Percentiles rank a stretch among this genome's conserved stretches.
These are phyloP conservation scores for Cytospora piceicola DNA, from an alignment of 2,329 filamentous ascomycete species.

Conservation along the genomic window DNA sequence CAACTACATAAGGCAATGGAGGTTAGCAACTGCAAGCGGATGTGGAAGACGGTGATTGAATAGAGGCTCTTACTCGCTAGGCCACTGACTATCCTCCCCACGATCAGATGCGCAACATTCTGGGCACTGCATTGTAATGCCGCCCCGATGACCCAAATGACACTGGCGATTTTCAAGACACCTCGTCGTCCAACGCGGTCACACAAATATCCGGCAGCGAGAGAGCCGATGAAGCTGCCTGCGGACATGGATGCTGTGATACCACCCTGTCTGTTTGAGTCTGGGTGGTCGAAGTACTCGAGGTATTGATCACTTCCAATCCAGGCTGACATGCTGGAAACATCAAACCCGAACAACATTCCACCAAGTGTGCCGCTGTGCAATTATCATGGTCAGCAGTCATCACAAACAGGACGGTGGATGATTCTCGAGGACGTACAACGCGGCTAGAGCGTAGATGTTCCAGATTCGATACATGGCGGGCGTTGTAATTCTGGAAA, in stretches of 20 bases:
- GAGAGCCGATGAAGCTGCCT: conserved; percentile 67
- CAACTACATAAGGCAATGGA: conserved; percentile 54
- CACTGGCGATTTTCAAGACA: conserved; percentile 53
- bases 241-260: conserved; percentile 77
- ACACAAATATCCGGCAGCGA: conserved; percentile 55
- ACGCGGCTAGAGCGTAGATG: conserved; percentile 26
- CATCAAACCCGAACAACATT: conserved; percentile 78
- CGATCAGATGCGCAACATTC: conserved; percentile 72
- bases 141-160: conserved; percentile 47
- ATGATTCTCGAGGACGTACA: neutral
- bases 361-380: conserved; percentile 54
- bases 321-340: conserved; percentile 72
- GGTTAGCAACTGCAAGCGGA: neutral
- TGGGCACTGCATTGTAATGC: conserved; percentile 38
- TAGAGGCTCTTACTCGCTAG: conserved; percentile 40
- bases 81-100: conserved; percentile 72
- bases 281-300: conserved; percentile 26
- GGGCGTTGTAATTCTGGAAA: conserved; percentile 1
- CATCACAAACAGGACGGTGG: neutral
- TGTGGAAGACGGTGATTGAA: neutral
- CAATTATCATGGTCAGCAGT: neutral
- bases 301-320: conserved; percentile 53
- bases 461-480: conserved; percentile 31
- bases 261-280: conserved; percentile 61
- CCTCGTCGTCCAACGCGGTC: conserved; percentile 55